Evolutionary conservation across 1,284 basidiomycete genomes (phyloP).

Genomic region (Cerioporus squamosus): DNA sequence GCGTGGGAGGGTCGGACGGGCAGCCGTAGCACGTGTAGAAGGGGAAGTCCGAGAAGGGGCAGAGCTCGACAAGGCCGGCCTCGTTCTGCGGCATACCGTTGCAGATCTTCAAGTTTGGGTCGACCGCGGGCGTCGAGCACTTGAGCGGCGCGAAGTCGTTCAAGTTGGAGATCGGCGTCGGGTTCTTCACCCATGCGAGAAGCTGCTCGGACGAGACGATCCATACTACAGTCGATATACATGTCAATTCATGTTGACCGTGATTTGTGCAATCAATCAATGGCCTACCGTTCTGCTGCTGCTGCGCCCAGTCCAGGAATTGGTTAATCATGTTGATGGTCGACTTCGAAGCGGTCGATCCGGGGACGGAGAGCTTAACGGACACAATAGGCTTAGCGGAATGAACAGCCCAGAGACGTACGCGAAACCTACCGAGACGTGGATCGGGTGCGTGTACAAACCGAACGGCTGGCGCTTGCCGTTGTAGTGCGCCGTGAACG

Average conservation of each 20-base stretch:
- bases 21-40: conserved; percentile 84
- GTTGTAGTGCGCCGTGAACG: conserved; percentile 77
- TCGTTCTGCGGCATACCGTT: conserved; percentile 75
- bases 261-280: no score
- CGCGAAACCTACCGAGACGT: conserved; percentile 58
- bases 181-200: conserved; percentile 76
- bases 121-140: conserved; percentile 65
- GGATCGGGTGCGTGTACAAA: conserved; percentile 83
- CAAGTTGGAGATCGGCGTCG: conserved; percentile 65
- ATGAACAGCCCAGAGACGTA: neutral
- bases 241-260: neutral
- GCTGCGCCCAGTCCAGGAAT: conserved; percentile 84
- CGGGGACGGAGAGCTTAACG: conserved; percentile 40
- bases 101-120: conserved; percentile 61
- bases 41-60: conserved; percentile 73
- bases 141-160: conserved; percentile 56
- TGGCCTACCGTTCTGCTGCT: conserved; percentile 63
- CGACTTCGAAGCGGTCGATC: conserved; percentile 49
- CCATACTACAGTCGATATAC: conserved; percentile 54
- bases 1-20: conserved; percentile 57
- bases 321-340: conserved; percentile 77
- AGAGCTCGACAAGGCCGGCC: conserved; percentile 60
- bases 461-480: conserved; percentile 79
- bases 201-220: conserved; percentile 79
- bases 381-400: neutral